Conservation (phyloP, 164 flowering plant genomes). For the Houttuynia cordata region DNA sequence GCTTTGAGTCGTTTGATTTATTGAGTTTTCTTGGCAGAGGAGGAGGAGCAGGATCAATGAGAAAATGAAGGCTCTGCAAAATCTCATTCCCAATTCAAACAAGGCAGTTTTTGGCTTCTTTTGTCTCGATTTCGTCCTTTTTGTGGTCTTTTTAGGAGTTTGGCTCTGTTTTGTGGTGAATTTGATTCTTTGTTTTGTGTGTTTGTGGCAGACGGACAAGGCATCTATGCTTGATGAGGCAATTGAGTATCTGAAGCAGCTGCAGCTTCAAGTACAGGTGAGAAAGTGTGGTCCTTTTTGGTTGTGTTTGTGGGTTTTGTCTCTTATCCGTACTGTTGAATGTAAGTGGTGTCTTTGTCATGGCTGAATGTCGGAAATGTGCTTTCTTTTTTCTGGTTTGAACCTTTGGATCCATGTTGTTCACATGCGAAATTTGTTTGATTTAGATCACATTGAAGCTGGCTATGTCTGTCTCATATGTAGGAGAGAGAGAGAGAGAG, state of each 20-base stretch:
- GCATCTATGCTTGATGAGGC: constrained; percentile 64
- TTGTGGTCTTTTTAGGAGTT: neutral
- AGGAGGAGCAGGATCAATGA: constrained; percentile 58
- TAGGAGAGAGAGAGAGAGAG: too few species aligned
- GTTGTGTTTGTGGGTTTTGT: neutral
- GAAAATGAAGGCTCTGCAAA: constrained; percentile 61
- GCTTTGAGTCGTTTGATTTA: neutral
- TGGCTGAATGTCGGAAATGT: neutral
- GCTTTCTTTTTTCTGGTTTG: neutral
- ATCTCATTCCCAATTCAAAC: constrained; percentile 53
- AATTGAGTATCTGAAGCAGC: constrained; percentile 50
- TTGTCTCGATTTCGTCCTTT: too few species aligned
- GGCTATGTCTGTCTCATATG: too few species aligned
- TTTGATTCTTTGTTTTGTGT: neutral
- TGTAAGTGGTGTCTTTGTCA: neutral
- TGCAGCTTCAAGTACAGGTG: constrained; percentile 53
- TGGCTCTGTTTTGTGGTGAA: neutral
- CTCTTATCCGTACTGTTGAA: neutral
- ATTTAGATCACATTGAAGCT: too few species aligned
- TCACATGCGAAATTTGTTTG: neutral
- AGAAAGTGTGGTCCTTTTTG: neutral
- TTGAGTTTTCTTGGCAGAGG: constrained; percentile 15
- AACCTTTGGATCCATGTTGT: neutral
- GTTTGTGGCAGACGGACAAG: constrained; percentile 39
- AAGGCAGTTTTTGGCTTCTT: constrained; percentile 23